Evolutionary conservation across 1,139 yeast genomes (phyloP), one percentile per base, ranked within the genome.

Genomic region (Sugiyamaella grinbergsii): DNA sequence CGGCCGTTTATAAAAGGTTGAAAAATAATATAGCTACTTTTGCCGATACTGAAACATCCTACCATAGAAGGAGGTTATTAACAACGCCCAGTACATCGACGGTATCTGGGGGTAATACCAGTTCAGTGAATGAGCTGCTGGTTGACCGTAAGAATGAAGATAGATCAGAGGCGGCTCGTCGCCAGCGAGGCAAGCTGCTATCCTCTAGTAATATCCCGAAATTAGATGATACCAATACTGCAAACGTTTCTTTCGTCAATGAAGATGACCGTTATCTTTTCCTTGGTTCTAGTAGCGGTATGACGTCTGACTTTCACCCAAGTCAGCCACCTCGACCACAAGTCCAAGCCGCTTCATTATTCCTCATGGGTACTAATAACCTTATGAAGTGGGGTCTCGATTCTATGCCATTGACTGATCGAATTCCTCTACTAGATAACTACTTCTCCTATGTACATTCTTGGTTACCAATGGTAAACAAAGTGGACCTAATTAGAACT

Each of bases 381-480:
- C 24, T 34, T 11, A 43, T 34, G 40, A 43, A 37, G 26, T 34
- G 19, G 2, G 47, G 47, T 6, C 41, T 43, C 5, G 47, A 43
- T 26, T 43, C 47, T 3, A 36, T 45, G 37, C 34, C 49, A 16
- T 38, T 46, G n/a, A 39, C 54, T 1, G 50, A 43, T 18, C 33
- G 48, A 11, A 40, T 49, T 13, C 42, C 36, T 3, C 44, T 54
- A 3, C 38, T 57, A 7, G 58, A 58, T 16, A 38, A 28, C n/a
- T 58, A 56, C 36, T 54, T 56, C 26, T 47, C 53, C 10, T 48
- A 42, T 20, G 52, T 58, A 10, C 61, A 58, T 40, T 47, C 55
- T 1, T 58, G 58, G 57, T 38, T 58, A 26, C 61, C 62, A 11
- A 58, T 58, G 56, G 53, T 57, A 15, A 55, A 56, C 51, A 54